Conservation (phyloP, 176 grass and related monocot genomes). For the Zea luxurians region DNA sequence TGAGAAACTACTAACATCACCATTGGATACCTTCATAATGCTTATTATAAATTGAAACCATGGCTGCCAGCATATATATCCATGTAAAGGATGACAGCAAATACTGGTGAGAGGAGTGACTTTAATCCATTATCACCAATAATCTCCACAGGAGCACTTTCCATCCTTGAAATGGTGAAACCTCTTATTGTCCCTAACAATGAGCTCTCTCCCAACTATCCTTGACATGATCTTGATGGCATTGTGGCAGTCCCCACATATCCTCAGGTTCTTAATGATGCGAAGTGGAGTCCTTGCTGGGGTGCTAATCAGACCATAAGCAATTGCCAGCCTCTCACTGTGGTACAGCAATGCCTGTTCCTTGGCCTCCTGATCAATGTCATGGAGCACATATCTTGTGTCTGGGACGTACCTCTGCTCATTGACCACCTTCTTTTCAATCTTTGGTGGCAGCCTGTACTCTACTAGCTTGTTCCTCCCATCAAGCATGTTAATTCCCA, state of each 20-base stretch:
- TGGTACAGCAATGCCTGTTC: slow-evolving; percentile 87
- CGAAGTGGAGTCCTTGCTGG: slow-evolving; percentile 79
- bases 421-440: slow-evolving; percentile 71
- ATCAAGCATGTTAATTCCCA: slow-evolving; percentile 86
- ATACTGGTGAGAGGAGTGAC: neutral
- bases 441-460: slow-evolving; percentile 76
- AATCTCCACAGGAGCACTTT: slow-evolving; percentile 86
- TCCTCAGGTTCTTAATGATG: slow-evolving; percentile 90
- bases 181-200: slow-evolving; percentile 86
- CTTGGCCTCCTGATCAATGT: slow-evolving; percentile 89
- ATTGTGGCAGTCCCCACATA: slow-evolving; percentile 90
- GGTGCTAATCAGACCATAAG: slow-evolving; percentile 84
- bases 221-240: slow-evolving; percentile 93
- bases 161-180: slow-evolving; percentile 95
- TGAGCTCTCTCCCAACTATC: slow-evolving; percentile 85
- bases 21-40: slow-evolving; percentile 23
- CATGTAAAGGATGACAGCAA: slow-evolving; percentile 9
- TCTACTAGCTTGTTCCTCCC: slow-evolving; percentile 80
- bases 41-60: slow-evolving; percentile 34
- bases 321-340: slow-evolving; percentile 87
- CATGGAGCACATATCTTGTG: slow-evolving; percentile 86
- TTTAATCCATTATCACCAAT: slow-evolving; percentile 60
- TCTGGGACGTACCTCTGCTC: slow-evolving; percentile 86
- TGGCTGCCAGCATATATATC: slow-evolving; percentile 27
- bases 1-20: neutral